Percentiles rank a stretch among this genome's conserved stretches.
phyloP scores from a whole-genome alignment of 2,329 filamentous ascomycete species.

The Pseudogymnoascus sp. region DNA sequence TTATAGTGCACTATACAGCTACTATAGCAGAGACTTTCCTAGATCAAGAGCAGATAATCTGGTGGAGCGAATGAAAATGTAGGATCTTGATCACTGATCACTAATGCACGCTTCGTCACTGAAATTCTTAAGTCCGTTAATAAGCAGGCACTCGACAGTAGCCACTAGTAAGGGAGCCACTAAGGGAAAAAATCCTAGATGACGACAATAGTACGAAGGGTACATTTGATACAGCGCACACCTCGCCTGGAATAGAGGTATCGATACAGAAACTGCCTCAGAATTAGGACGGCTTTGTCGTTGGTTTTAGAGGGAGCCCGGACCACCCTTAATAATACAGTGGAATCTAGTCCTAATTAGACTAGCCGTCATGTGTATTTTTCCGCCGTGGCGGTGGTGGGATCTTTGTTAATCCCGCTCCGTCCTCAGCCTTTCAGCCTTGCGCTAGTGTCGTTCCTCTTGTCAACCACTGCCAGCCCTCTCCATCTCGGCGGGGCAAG shows the following conservation, averaged over 20 bases:
- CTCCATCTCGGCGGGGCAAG: neutral
- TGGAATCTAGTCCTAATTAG: neutral
- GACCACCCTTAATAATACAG: neutral
- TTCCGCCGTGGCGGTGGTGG: neutral
- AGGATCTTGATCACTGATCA: neutral
- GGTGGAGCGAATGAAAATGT: neutral
- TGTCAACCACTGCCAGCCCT: neutral
- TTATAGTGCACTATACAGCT: neutral
- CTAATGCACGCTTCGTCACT: neutral
- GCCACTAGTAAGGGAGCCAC: neutral
- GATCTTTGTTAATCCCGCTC: neutral
- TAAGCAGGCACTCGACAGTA: neutral
- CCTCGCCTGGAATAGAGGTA: neutral
- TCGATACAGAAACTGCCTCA: neutral
- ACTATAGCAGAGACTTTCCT: neutral
- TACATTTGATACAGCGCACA: neutral
- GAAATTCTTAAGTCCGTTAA: neutral
- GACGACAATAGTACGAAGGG: neutral
- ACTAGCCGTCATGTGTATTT: neutral
- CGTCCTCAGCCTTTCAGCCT: slow-evolving; percentile 5
- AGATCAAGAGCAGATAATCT: neutral
- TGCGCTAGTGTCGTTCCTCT: neutral
- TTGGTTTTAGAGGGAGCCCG: neutral
- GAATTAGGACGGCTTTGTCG: neutral
- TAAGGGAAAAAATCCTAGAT: neutral